These are phyloP conservation scores for Liquidambar formosana DNA, from an alignment of 164 flowering plant species.

Conservation along the genomic window DNA sequence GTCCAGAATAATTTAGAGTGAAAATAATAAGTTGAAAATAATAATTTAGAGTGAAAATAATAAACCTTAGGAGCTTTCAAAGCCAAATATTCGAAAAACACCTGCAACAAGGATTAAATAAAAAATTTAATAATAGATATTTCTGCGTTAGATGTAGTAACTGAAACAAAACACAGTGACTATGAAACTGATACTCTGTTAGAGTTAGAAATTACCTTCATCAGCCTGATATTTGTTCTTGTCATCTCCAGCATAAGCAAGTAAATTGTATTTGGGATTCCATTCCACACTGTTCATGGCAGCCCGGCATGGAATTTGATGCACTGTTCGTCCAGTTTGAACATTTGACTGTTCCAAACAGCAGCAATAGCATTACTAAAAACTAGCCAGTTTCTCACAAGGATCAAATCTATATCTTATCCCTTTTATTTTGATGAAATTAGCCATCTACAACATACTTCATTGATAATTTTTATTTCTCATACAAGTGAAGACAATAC, in stretches of 20 bases:
- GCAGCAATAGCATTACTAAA: neutral
- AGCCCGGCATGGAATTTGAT: conserved; percentile 91
- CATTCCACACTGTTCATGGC: conserved; percentile 99
- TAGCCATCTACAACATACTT: neutral
- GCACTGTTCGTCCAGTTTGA: conserved; percentile 81
- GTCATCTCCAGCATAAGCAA: conserved; percentile 98
- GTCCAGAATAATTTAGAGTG: too few species aligned
- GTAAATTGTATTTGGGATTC: conserved; percentile 89
- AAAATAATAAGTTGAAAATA: too few species aligned
- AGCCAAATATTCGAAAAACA: conserved; percentile 86
- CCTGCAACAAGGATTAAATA: conserved; percentile 43
- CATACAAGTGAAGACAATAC: neutral
- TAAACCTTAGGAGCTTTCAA: conserved; percentile 55
- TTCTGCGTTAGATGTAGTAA: too few species aligned
- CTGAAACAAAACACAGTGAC: too few species aligned
- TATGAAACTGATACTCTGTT: too few species aligned
- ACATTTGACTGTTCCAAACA: conserved; percentile 68
- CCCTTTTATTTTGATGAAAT: too few species aligned
- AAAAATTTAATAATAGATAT: too few species aligned
- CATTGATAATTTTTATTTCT: too few species aligned
- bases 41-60: too few species aligned
- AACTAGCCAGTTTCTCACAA: neutral
- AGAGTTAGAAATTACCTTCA: conserved; percentile 60
- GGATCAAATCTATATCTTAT: neutral
- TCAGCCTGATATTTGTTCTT: conserved; percentile 92